A percentile compares a stretch with the other conserved stretches of the same genome.
Evolutionary conservation across 257 asterid species (phyloP).

Genomic region (Solanum lycopersicoides): DNA sequence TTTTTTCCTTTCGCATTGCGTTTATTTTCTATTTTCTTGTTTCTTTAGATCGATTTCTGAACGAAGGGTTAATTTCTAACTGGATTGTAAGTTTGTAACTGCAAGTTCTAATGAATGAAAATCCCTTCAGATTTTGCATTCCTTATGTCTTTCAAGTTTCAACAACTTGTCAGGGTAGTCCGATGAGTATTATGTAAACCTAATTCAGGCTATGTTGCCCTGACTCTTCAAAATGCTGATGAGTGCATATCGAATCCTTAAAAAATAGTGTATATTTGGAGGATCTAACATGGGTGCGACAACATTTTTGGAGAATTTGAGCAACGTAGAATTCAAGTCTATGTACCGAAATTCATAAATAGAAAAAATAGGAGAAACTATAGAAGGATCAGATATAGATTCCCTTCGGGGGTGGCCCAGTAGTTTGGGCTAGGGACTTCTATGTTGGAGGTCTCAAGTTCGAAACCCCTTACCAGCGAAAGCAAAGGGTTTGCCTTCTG

Average conservation of each 20-base stretch:
- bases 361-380: neutral
- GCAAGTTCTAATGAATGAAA: constrained; percentile 1
- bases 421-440: no score
- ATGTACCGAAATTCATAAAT: neutral
- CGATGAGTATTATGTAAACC: neutral
- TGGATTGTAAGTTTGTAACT: neutral
- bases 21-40: neutral
- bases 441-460: no score
- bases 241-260: neutral
- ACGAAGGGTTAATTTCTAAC: neutral
- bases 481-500: no score
- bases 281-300: neutral
- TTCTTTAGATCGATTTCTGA: neutral
- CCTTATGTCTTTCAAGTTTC: neutral
- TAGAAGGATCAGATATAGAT: neutral
- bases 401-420: no score
- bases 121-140: constrained; percentile 5
- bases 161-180: neutral
- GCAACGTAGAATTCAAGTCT: neutral
- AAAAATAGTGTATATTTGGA: neutral
- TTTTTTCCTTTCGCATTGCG: neutral
- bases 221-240: neutral
- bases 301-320: neutral
- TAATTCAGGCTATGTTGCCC: neutral
- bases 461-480: no score